Evolutionary conservation across 129 eudicot genomes (phyloP).

Genomic region (Centella asiatica): DNA sequence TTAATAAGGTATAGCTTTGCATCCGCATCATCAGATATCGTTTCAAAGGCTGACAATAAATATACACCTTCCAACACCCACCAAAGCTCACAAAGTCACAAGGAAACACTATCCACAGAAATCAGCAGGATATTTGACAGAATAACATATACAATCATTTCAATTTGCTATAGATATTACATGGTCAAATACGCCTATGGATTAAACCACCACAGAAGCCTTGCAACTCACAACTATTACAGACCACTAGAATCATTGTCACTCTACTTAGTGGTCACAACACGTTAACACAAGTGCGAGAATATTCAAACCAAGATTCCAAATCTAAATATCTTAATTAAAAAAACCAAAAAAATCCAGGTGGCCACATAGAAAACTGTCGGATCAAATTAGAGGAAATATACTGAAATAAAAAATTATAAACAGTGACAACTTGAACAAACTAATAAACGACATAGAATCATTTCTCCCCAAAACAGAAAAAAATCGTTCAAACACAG

Average conservation of each 20-base stretch:
- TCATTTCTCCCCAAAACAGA: too few species aligned
- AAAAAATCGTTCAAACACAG: too few species aligned
- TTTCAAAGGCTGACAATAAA: too few species aligned
- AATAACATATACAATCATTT: neutral
- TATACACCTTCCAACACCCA: too few species aligned
- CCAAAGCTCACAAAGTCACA: too few species aligned
- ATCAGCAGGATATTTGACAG: neutral
- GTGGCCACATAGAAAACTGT: neutral
- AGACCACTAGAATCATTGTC: neutral
- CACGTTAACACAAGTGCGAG: neutral
- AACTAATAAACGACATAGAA: too few species aligned
- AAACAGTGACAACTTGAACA: too few species aligned
- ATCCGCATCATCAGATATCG: too few species aligned
- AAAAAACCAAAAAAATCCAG: neutral
- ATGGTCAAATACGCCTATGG: neutral
- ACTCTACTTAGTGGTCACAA: slow-evolving; percentile 5
- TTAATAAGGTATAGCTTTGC: too few species aligned
- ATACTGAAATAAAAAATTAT: too few species aligned
- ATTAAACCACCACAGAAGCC: neutral
- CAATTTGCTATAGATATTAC: neutral
- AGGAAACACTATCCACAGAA: neutral
- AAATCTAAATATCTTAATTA: neutral
- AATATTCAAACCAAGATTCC: slow-evolving; percentile 17
- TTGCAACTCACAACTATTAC: slow-evolving; percentile 4
- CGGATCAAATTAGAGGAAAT: neutral